Evolutionary conservation across 2,329 filamentous ascomycete genomes (phyloP), one percentile per base, ranked within the genome.

Genomic region (Aulographum hederae): DNA sequence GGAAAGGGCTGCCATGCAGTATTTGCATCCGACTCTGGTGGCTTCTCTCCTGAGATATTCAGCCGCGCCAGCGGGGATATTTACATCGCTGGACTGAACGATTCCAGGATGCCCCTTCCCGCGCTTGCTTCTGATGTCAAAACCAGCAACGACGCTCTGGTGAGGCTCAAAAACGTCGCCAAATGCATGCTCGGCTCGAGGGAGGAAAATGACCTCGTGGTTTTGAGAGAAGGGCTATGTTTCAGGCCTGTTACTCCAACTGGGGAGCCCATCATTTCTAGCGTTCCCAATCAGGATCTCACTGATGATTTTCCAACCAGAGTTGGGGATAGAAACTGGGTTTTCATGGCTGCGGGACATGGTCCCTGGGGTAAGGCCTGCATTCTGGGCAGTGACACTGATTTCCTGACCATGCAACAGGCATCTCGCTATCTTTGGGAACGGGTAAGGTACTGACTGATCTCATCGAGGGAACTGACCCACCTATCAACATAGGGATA

Each of bases 41-140:
- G 61, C 0, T 81, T 75, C 50, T 71, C 69, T 3, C 76, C 78
- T 0, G 79, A 85, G 48, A 58, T 79, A 8, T 82, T 80, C 49
- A 70, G 71, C 2, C 61, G 79, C 8, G 44, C 65, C 3, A 69
- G 69, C 6, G 73, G 70, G 1, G 67, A 80, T 34, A 67, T 86
- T 14, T 86, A 80, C 48, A 54, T 86, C 20, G 75, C 74, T 0
- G 79, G 79, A 0, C 47, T 85, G 23, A 85, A 86, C 46, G 68
- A 63, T 21, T 54, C 64, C 0, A 47, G 45, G 1, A 61, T 78
- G 4, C 62, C 68, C 1, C 53, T 86, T 6, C 78, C 79, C 0
- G 50, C 57, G 32, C 54, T 67, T n/a, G 56, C 62, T 10, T 44
- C 47, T 1, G 46, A 54, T 10, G 56, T 64, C 6, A 53, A 28